These are phyloP conservation scores for Ophiostoma montium DNA, from an alignment of 2,329 filamentous ascomycete genomes.

Conservation along the genomic window DNA sequence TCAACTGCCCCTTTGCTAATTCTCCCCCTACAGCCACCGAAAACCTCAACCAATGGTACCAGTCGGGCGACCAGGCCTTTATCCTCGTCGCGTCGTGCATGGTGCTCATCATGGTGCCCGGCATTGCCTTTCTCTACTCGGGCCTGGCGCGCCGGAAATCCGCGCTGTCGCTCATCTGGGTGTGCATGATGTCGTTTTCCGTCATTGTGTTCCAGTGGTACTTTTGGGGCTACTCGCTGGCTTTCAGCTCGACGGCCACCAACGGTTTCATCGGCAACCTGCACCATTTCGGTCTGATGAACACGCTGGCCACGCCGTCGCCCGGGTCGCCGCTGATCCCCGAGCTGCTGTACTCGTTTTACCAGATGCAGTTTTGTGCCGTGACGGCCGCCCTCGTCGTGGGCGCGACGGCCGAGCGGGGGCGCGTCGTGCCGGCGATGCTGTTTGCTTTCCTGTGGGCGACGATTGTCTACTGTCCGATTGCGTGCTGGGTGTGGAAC, in stretches of 20 bases:
- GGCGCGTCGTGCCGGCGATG: conserved; percentile 83
- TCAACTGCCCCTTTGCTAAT: neutral
- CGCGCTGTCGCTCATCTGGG: conserved; percentile 92
- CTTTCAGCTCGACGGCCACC: conserved; percentile 67
- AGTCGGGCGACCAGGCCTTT: conserved; percentile 82
- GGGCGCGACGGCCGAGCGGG: conserved; percentile 85
- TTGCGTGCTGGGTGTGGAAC: conserved; percentile 97
- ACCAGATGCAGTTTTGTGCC: conserved; percentile 97
- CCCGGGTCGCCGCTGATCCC: conserved; percentile 80
- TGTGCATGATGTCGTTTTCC: conserved; percentile 84
- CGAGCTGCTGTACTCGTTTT: conserved; percentile 84
- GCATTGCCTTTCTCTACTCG: conserved; percentile 94
- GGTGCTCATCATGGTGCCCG: conserved; percentile 92
- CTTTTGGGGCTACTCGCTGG: conserved; percentile 96
- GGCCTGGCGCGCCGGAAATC: conserved; percentile 96
- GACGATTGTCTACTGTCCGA: conserved; percentile 90
- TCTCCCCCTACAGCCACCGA: conserved; percentile 42
- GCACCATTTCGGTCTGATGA: conserved; percentile 75
- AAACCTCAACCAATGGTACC: conserved; percentile 94
- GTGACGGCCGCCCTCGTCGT: conserved; percentile 86
- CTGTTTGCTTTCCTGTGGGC: conserved; percentile 95
- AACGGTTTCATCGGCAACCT: conserved; percentile 90
- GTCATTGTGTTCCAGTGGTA: conserved; percentile 98
- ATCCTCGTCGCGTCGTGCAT: conserved; percentile 83
- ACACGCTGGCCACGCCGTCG: conserved; percentile 70